These are phyloP conservation scores for Lithocarpus polystachyus DNA, from an alignment of 306 rosid genomes.

Conservation along the genomic window DNA sequence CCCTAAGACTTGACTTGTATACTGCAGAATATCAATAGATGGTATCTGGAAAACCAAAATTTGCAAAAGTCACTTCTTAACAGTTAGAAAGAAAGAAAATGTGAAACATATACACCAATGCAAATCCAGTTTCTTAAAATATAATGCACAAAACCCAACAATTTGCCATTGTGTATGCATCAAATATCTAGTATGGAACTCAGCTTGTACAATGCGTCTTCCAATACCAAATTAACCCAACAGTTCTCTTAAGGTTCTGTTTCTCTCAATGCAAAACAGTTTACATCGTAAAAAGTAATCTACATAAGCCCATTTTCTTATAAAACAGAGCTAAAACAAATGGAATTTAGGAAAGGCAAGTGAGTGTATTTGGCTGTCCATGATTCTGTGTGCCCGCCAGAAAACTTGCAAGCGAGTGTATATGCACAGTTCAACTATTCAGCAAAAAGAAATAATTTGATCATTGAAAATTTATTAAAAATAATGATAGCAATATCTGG, in stretches of 20 bases:
- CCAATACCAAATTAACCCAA: background rate
- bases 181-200: background rate
- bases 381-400: background rate
- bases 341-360: background rate
- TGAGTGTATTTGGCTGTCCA: background rate
- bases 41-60: conserved; percentile 63
- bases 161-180: background rate
- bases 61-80: conserved; percentile 19
- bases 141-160: too few relatives aligned
- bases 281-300: background rate
- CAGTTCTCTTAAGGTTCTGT: background rate
- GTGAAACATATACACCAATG: background rate
- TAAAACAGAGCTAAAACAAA: background rate
- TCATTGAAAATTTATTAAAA: background rate
- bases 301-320: background rate
- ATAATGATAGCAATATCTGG: too few relatives aligned
- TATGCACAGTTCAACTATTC: background rate
- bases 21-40: conserved; percentile 59
- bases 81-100: background rate
- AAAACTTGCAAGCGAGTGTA: background rate
- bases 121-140: too few relatives aligned
- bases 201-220: background rate
- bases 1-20: conserved; percentile 79
- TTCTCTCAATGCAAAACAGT: background rate
- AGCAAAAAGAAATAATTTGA: background rate